These are phyloP conservation scores for Kalanchoe fedtschenkoi DNA, from an alignment of 164 flowering plant species.

Conservation along the genomic window DNA sequence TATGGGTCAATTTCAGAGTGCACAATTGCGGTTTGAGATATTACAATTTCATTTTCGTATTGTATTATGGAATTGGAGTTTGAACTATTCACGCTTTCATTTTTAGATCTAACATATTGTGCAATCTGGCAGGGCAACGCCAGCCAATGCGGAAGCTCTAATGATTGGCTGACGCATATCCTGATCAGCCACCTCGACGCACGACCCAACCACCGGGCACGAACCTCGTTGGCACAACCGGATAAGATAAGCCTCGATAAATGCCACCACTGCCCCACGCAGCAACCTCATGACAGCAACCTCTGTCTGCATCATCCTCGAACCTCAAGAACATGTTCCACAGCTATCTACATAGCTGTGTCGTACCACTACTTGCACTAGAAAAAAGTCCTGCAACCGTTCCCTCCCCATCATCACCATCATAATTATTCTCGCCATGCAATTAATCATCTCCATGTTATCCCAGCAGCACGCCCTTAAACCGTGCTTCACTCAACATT, in stretches of 20 bases:
- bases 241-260: neutral
- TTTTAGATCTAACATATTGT: too few relatives aligned
- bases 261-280: neutral
- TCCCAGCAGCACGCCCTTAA: conserved; percentile 6
- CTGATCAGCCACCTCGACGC: too few relatives aligned
- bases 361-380: neutral
- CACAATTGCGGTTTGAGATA: too few relatives aligned
- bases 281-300: neutral
- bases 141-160: neutral
- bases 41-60: too few relatives aligned
- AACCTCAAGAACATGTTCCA: neutral
- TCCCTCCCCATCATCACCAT: conserved; percentile 8
- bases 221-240: conserved; percentile 2
- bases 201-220: neutral
- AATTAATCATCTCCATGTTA: conserved; percentile 3
- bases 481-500: neutral
- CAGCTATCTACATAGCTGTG: neutral
- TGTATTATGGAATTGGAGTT: too few relatives aligned
- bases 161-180: neutral
- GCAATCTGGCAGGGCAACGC: too few relatives aligned
- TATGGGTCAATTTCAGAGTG: too few relatives aligned
- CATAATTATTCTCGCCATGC: conserved; percentile 1
- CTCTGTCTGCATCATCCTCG: neutral
- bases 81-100: too few relatives aligned
- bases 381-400: neutral